Conservation (phyloP, 495 filamentous ascomycete genomes). For the Mytilinidion resinicola region DNA sequence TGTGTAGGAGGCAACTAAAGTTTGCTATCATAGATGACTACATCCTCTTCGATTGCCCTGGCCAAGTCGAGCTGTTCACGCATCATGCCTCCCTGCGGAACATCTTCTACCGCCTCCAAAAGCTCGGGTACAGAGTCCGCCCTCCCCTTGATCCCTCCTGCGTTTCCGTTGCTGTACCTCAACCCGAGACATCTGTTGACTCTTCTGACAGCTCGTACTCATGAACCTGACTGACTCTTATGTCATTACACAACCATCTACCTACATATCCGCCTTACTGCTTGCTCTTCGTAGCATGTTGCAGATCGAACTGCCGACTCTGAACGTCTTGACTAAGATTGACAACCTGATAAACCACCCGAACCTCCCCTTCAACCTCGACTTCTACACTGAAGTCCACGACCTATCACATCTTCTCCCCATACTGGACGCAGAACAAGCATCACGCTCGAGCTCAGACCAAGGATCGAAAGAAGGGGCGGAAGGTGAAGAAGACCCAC, state of each 20-base stretch:
- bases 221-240: conserved; percentile 89
- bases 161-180: neutral
- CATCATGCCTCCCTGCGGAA: conserved; percentile 86
- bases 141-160: conserved; percentile 20
- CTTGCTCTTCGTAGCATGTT: conserved; percentile 93
- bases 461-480: conserved; percentile 37
- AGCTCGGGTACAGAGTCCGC: conserved; percentile 84
- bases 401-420: conserved; percentile 80
- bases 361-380: conserved; percentile 83
- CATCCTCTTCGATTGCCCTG: conserved; percentile 90
- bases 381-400: conserved; percentile 97
- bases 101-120: conserved; percentile 83
- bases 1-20: conserved; percentile 1
- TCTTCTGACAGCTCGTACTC: conserved; percentile 63
- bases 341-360: conserved; percentile 79
- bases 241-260: conserved; percentile 80
- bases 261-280: conserved; percentile 89
- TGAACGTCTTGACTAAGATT: conserved; percentile 96
- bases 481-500: conserved; percentile 38
- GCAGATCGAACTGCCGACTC: conserved; percentile 89
- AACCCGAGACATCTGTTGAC: neutral
- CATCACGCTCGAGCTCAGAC: conserved; percentile 12
- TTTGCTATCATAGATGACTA: conserved; percentile 62
- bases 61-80: conserved; percentile 94
- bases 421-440: conserved; percentile 48